Evolutionary conservation across 441 rosid species (phyloP).

Genomic region (Gossypium lobatum): DNA sequence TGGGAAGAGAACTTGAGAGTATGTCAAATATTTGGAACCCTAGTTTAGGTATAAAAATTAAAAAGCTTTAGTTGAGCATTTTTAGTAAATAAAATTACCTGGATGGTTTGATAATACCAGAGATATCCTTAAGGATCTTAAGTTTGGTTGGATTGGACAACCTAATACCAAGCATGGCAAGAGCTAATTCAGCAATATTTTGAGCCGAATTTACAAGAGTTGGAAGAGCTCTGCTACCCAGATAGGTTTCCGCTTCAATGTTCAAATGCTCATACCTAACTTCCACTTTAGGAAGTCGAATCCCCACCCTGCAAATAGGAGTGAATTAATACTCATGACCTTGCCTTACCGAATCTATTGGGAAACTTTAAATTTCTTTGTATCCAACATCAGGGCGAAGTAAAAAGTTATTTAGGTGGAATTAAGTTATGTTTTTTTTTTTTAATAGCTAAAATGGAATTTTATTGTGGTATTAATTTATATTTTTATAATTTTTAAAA

Average conservation of each 20-base stretch:
- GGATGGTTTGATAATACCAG: conserved; percentile 60
- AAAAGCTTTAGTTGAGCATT: background rate
- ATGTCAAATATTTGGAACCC: background rate
- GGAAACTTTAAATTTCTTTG: too few species aligned
- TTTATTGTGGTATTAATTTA: too few species aligned
- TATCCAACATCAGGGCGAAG: too few species aligned
- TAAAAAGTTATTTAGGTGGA: too few species aligned
- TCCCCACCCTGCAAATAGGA: conserved; percentile 36
- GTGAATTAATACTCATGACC: background rate
- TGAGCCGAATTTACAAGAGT: conserved; percentile 50
- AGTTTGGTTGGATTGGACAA: conserved; percentile 48
- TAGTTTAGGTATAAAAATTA: background rate
- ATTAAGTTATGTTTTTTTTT: too few species aligned
- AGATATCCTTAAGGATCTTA: conserved; percentile 56
- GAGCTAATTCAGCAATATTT: conserved; percentile 50
- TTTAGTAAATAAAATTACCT: conserved; percentile 27
- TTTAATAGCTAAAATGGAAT: too few species aligned
- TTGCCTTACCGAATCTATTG: too few species aligned
- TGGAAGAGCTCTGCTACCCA: conserved; percentile 52
- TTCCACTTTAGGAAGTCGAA: conserved; percentile 52
- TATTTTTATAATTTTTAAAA: too few species aligned
- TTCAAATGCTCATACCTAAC: conserved; percentile 41
- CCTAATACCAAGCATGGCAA: conserved; percentile 40
- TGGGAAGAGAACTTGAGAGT: background rate
- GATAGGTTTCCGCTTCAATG: conserved; percentile 35